These are phyloP conservation scores for Ogataea polymorpha DNA, from an alignment of 805 yeast genomes.

Conservation along the genomic window DNA sequence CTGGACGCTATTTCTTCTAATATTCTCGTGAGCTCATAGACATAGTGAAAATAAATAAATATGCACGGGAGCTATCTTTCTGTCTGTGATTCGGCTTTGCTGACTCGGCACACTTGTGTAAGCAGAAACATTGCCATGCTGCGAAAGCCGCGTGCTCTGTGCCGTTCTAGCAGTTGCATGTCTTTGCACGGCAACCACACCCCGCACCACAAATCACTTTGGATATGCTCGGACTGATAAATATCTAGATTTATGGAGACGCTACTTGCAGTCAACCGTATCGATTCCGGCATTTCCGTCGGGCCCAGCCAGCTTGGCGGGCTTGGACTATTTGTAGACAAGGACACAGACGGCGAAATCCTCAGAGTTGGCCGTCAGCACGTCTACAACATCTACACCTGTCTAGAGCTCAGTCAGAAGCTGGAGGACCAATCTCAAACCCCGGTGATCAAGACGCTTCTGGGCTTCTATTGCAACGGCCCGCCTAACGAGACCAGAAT, in stretches of 20 bases:
- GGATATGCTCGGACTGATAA: no score
- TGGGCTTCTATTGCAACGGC: constrained; percentile 18
- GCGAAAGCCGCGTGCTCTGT: no score
- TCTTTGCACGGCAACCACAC: no score
- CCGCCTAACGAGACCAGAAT: constrained; percentile 26
- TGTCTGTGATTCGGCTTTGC: no score
- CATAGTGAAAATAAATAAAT: not conserved
- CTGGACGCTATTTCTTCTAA: constrained; percentile 76
- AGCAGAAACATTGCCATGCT: no score
- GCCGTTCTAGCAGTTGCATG: no score
- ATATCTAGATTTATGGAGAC: not conserved
- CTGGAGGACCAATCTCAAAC: constrained; percentile 12
- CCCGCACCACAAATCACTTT: no score
- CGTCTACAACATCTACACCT: constrained; percentile 34
- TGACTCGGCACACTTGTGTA: no score
- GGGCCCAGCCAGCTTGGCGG: constrained; percentile 31
- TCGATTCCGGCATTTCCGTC: constrained; percentile 13
- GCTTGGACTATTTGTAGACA: constrained; percentile 32
- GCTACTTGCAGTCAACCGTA: not conserved
- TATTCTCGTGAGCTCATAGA: constrained; percentile 46
- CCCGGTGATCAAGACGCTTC: constrained; percentile 17
- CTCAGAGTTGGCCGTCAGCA: constrained; percentile 37
- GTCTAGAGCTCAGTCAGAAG: constrained; percentile 20
- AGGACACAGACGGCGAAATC: constrained; percentile 28
- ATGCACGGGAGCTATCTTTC: no score